Evolutionary conservation across 2,329 filamentous ascomycete genomes (phyloP).

Genomic region (Trichoderma citrinoviride): DNA sequence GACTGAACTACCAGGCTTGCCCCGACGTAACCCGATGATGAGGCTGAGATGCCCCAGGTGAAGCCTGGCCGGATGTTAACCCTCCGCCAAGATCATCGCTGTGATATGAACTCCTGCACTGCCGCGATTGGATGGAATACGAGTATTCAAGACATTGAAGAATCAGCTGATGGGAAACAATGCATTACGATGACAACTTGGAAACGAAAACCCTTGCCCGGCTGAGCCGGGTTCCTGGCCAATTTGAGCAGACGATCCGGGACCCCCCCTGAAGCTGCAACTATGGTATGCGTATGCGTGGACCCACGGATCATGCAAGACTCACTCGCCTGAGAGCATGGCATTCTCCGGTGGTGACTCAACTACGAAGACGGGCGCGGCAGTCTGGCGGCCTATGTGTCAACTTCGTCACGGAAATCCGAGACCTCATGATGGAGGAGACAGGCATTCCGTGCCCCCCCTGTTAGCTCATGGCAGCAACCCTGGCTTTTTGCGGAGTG

Average conservation of each 20-base stretch:
- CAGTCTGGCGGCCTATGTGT: too few relatives aligned
- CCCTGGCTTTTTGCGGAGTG: neutral
- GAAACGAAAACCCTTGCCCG: neutral
- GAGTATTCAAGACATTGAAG: neutral
- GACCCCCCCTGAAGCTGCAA: too few relatives aligned
- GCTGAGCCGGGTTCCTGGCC: neutral
- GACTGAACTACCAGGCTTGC: too few relatives aligned
- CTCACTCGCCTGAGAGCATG: neutral
- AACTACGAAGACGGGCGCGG: neutral
- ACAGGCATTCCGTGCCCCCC: neutral
- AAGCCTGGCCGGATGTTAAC: neutral
- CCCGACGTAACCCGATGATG: neutral
- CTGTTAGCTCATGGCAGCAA: neutral
- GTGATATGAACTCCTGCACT: neutral
- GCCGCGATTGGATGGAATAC: neutral
- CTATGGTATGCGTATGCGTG: too few relatives aligned
- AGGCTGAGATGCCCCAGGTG: neutral
- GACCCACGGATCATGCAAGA: too few relatives aligned
- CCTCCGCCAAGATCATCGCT: neutral
- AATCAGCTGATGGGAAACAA: neutral
- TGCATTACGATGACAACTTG: neutral
- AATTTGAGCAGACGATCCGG: neutral
- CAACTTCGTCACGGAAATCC: neutral
- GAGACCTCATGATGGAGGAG: neutral
- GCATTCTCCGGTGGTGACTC: neutral